phyloP scores from a whole-genome alignment of 495 filamentous ascomycete genomes.

The Neurospora terricola region DNA sequence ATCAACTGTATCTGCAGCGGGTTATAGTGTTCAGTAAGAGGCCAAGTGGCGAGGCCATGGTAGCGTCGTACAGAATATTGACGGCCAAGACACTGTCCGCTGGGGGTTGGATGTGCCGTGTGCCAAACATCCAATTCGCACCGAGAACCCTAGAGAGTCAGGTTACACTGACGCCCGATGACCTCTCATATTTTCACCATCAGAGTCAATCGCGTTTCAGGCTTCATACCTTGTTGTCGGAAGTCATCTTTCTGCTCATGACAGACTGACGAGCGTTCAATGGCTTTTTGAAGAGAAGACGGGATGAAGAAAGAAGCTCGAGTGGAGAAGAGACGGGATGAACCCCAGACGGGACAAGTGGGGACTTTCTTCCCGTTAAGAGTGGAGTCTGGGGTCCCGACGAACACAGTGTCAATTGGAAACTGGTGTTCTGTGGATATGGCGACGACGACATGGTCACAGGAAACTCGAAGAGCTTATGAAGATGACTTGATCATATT shows the following conservation, averaged over 20 bases:
- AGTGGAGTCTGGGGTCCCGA: neutral
- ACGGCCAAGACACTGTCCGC: neutral
- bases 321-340: neutral
- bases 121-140: neutral
- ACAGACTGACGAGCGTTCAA: neutral
- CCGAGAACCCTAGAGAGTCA: neutral
- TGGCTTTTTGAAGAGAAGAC: neutral
- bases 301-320: neutral
- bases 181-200: neutral
- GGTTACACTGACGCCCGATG: neutral
- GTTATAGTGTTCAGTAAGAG: neutral
- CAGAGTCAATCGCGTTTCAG: neutral
- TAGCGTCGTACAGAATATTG: neutral
- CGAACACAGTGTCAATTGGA: neutral
- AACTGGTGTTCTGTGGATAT: neutral
- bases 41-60: neutral
- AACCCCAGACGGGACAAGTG: neutral
- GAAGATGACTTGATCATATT: neutral
- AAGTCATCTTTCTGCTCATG: neutral
- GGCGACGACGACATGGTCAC: neutral
- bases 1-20: neutral
- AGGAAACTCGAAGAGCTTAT: neutral
- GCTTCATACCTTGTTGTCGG: neutral
- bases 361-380: neutral
- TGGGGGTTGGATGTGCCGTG: neutral